These are phyloP conservation scores for Oehlia diaphana DNA, from an alignment of 192 early-diverging fungal genomes.

Conservation along the genomic window DNA sequence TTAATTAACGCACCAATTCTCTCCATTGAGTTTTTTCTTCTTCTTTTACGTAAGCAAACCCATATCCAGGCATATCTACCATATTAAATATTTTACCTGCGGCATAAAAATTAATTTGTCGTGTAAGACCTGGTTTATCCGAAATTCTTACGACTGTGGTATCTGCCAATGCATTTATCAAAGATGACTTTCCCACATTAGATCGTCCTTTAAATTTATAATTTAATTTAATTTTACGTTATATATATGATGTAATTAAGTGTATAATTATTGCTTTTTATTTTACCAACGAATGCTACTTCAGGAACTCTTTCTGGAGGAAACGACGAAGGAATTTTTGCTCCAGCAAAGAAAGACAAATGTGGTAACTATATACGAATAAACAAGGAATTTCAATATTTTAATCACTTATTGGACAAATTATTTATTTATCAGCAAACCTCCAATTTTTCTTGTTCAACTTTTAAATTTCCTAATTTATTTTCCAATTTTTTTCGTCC, in stretches of 20 bases:
- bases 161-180: constrained; percentile 67
- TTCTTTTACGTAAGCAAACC: constrained; percentile 78
- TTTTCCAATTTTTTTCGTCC: constrained; percentile 15
- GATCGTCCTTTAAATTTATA: constrained; percentile 54
- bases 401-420: not conserved
- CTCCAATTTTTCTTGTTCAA: constrained; percentile 18
- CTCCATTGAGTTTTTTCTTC: constrained; percentile 53
- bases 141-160: constrained; percentile 64
- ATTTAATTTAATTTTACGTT: not conserved
- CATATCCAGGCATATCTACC: constrained; percentile 83
- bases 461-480: not conserved
- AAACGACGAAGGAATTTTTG: constrained; percentile 40
- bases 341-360: constrained; percentile 46
- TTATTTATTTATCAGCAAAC: not conserved
- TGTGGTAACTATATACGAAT: constrained; percentile 36
- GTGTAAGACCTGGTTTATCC: constrained; percentile 75
- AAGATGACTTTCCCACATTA: constrained; percentile 80
- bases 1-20: constrained; percentile 47
- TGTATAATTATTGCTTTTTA: not conserved
- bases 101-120: constrained; percentile 78
- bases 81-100: constrained; percentile 62
- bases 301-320: constrained; percentile 37
- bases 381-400: not conserved
- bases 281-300: constrained; percentile 46
- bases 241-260: not conserved